Evolutionary conservation across 129 eudicot species (phyloP).

Genomic region (Tanacetum coccineum): DNA sequence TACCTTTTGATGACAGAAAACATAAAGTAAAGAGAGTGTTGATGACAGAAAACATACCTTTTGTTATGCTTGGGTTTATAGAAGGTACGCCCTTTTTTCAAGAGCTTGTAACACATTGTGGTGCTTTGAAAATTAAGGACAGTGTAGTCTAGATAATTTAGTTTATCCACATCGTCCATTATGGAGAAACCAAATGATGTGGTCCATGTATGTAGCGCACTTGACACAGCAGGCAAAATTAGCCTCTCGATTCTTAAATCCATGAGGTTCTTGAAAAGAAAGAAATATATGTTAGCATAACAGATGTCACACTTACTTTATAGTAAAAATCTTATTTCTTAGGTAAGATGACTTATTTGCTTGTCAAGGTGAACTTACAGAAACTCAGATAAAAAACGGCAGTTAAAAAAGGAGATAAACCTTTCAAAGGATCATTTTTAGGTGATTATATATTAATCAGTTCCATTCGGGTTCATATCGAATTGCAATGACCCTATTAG

Average conservation of each 20-base stretch:
- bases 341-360: background rate
- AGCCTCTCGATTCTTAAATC: conserved; percentile 66
- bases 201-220: conserved; percentile 59
- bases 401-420: too few relatives aligned
- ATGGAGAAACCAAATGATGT: conserved; percentile 55
- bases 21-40: background rate
- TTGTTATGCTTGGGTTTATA: background rate
- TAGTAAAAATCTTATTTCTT: background rate
- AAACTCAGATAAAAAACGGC: too few relatives aligned
- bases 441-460: too few relatives aligned
- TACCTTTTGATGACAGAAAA: too few relatives aligned
- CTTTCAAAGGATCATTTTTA: too few relatives aligned
- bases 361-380: too few relatives aligned
- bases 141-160: conserved; percentile 44
- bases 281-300: background rate
- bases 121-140: conserved; percentile 73
- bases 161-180: conserved; percentile 46
- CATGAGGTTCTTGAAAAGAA: conserved; percentile 38
- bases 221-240: conserved; percentile 67
- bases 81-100: too few relatives aligned
- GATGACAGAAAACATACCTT: background rate
- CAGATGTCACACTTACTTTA: background rate
- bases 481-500: too few relatives aligned
- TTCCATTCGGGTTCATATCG: too few relatives aligned
- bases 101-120: conserved; percentile 60